Evolutionary conservation across 768 basidiomycete genomes (phyloP).

Genomic region (Suillus tomentosus): DNA sequence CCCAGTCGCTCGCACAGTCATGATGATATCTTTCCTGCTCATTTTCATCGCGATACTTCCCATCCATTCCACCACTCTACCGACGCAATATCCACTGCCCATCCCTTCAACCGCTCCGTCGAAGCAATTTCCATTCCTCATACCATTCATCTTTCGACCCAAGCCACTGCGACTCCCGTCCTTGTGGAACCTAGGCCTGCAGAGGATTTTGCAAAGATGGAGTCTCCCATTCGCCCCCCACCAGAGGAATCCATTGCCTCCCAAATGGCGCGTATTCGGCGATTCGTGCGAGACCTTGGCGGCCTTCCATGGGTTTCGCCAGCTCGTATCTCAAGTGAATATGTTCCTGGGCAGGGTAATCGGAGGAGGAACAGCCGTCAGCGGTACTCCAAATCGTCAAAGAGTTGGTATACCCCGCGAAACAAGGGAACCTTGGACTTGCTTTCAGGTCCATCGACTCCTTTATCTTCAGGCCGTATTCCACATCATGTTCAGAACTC

Average conservation of each 20-base stretch:
- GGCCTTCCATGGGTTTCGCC: slow-evolving; percentile 49
- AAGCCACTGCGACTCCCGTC: slow-evolving; percentile 37
- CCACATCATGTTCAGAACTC: slow-evolving; percentile 18
- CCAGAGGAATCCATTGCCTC: slow-evolving; percentile 36
- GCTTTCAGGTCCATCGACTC: slow-evolving; percentile 35
- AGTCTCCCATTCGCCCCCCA: slow-evolving; percentile 41
- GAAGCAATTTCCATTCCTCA: slow-evolving; percentile 7
- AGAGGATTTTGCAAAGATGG: slow-evolving; percentile 53
- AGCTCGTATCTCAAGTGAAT: slow-evolving; percentile 49
- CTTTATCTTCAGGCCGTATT: slow-evolving; percentile 33
- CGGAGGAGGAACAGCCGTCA: slow-evolving; percentile 32
- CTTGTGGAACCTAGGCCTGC: slow-evolving; percentile 44
- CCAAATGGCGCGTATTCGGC: slow-evolving; percentile 39
- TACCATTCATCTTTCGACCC: slow-evolving; percentile 11
- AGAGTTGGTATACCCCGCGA: slow-evolving; percentile 32
- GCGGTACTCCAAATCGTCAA: slow-evolving; percentile 25
- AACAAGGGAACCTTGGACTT: slow-evolving; percentile 29
- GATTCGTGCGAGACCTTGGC: slow-evolving; percentile 41
- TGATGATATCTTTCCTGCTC: slow-evolving; percentile 3
- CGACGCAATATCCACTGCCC: slow-evolving; percentile 1
- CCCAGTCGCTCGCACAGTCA: slow-evolving; percentile 1
- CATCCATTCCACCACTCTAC: slow-evolving; percentile 7
- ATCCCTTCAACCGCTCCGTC: neutral
- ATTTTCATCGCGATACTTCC: neutral
- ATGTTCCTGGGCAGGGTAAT: slow-evolving; percentile 42